Evolutionary conservation across 352 stramenopile genomes (phyloP), one percentile per base, ranked within the genome.

Genomic region (Pythium folliculosum): DNA sequence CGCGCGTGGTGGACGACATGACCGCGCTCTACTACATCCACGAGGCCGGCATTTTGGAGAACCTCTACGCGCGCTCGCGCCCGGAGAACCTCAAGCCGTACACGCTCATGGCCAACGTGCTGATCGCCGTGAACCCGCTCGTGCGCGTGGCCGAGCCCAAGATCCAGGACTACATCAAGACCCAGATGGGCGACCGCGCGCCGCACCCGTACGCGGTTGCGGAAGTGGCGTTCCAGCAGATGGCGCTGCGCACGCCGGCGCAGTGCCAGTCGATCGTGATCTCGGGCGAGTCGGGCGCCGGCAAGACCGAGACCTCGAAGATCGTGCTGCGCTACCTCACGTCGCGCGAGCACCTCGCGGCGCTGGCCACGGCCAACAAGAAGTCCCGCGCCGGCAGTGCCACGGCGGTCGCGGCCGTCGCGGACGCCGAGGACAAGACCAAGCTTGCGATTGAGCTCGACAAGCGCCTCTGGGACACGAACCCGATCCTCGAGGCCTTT

Each of bases 401-500:
- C 48, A 62, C 60, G 23, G 44, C 43, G 4, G 32, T 66, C 12
- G 40, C 57, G 19, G 56, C 57, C 17, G 75, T 74, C 30, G 63
- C 67, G 17, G 73, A 63, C 13, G 62, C 58, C 19, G 58, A 77
- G 30, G 71, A 86, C 67, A 80, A 67, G 38, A 76, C 90, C 64
- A 76, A 86, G 45, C 73, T 93, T 5, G 84, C 80, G 23, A 76
- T 91, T 49, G 85, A 96, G 65, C 79, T 95, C 19, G 87, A 95
- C 78, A 92, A 93, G 73, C 81, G 88, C 10, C 75, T 96, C 1
- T 92, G 81, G 84, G 88, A 96, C 60, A 94, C 86, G 38, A 97
- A 97, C 75, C 88, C 89, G 51, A 94, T 97, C 51, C 77, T 99
- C 4, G 96, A 99, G 73, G 92, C 93, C n/a, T 98, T 98, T 75